These are phyloP conservation scores for Fusarium goolgardi DNA, from an alignment of 2,329 filamentous ascomycete species.

Conservation along the genomic window DNA sequence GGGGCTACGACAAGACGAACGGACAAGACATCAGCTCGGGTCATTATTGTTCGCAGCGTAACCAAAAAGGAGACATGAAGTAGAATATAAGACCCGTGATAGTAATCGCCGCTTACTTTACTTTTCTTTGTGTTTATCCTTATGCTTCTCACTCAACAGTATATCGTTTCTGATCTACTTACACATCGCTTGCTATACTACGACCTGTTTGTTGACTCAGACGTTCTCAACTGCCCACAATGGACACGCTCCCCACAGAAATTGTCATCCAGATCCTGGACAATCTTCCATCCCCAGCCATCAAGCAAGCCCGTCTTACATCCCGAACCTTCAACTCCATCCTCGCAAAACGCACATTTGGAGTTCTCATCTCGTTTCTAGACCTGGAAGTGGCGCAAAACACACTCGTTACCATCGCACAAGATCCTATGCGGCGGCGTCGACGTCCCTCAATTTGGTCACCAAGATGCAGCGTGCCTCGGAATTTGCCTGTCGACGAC, in stretches of 20 bases:
- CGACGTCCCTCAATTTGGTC: constrained; percentile 50
- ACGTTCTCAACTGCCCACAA: constrained; percentile 32
- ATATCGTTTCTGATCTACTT: not conserved
- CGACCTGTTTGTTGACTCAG: not conserved
- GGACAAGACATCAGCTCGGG: constrained; percentile 26
- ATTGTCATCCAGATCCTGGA: constrained; percentile 48
- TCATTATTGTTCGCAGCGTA: not conserved
- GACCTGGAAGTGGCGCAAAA: constrained; percentile 44
- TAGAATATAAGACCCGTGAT: constrained; percentile 6
- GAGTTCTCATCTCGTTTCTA: constrained; percentile 48
- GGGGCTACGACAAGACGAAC: constrained; percentile 3
- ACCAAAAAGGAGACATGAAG: constrained; percentile 14
- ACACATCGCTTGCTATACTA: not conserved
- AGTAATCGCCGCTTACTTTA: not conserved
- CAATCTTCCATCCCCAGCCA: constrained; percentile 40
- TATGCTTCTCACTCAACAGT: not conserved
- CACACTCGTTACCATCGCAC: constrained; percentile 40
- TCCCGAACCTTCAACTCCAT: constrained; percentile 50
- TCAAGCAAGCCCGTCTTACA: constrained; percentile 48
- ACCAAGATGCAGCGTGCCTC: constrained; percentile 51
- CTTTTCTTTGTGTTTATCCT: not conserved
- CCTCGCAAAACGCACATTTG: constrained; percentile 47
- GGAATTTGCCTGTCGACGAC: constrained; percentile 45
- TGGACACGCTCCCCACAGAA: constrained; percentile 50
- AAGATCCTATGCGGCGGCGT: constrained; percentile 41